These are phyloP conservation scores for Cyamopsis tetragonoloba DNA, from an alignment of 306 rosid genomes.

Conservation along the genomic window DNA sequence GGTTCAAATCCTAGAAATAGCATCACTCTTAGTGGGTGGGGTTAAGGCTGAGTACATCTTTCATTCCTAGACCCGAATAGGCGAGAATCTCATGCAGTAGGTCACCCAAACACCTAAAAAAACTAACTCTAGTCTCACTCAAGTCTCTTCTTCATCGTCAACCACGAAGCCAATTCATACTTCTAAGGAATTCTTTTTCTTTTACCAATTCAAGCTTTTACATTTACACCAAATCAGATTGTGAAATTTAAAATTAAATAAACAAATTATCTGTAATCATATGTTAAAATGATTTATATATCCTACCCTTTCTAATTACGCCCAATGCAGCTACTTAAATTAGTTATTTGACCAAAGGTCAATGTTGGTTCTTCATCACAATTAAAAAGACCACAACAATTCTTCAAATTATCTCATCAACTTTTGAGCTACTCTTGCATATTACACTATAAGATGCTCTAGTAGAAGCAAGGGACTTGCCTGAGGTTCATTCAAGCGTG, in stretches of 20 bases:
- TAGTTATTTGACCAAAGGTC: background rate
- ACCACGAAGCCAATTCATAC: background rate
- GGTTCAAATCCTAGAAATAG: no score
- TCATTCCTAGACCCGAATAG: no score
- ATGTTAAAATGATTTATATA: background rate
- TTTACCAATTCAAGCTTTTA: background rate
- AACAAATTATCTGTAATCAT: background rate
- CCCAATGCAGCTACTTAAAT: background rate
- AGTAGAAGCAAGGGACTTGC: constrained; percentile 40
- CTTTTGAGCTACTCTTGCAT: background rate
- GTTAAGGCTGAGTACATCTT: no score
- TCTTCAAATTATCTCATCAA: background rate
- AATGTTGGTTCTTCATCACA: background rate
- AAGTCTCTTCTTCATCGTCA: background rate
- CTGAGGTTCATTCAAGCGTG: constrained; percentile 81
- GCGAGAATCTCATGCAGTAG: no score
- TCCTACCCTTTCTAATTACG: background rate
- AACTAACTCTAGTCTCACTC: background rate
- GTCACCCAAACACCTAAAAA: no score
- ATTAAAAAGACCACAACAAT: background rate
- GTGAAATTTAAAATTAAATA: background rate
- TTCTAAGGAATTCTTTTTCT: no score
- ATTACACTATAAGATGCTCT: background rate
- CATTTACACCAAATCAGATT: background rate
- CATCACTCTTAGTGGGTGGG: no score